Evolutionary conservation across 208 protist species (phyloP).

Genomic region (Crithidia fasciculata): DNA sequence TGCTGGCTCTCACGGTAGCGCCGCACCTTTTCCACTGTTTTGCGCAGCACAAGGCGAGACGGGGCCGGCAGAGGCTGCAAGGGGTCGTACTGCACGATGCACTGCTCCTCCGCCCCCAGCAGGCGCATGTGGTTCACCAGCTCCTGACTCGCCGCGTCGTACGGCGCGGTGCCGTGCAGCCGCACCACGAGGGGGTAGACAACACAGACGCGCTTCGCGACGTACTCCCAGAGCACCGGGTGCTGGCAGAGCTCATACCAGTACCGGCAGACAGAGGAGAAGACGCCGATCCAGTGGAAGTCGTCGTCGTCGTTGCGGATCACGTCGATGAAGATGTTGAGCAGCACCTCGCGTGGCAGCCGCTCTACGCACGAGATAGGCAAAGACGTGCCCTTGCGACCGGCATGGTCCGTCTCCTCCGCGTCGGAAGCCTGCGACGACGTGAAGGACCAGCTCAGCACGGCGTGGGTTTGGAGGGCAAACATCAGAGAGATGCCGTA

Average conservation of each 20-base stretch:
- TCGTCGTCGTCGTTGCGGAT: constrained; percentile 55
- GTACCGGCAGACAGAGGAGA: constrained; percentile 62
- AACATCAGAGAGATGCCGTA: constrained; percentile 22
- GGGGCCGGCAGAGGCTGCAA: constrained; percentile 49
- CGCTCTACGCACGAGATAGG: constrained; percentile 32
- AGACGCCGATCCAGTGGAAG: constrained; percentile 54
- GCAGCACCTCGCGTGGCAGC: constrained; percentile 67
- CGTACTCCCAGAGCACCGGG: constrained; percentile 70
- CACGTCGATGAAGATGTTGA: constrained; percentile 68
- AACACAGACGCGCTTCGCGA: constrained; percentile 71
- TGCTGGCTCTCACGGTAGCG: constrained; percentile 58
- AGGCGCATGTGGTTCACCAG: constrained; percentile 55
- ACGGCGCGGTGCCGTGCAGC: constrained; percentile 42
- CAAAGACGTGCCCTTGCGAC: neutral
- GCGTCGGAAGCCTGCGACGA: constrained; percentile 26
- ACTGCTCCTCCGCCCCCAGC: constrained; percentile 49
- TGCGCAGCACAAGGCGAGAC: constrained; percentile 40
- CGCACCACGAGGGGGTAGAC: constrained; percentile 75
- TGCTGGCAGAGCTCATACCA: constrained; percentile 70
- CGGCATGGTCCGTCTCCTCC: constrained; percentile 4
- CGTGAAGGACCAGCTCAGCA: constrained; percentile 35
- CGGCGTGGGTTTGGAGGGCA: constrained; percentile 29
- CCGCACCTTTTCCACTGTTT: constrained; percentile 60
- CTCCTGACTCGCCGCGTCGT: constrained; percentile 48
- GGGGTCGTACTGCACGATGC: constrained; percentile 48